phyloP scores from a whole-genome alignment of 495 filamentous ascomycete species.

The Tetracladium setigerum region DNA sequence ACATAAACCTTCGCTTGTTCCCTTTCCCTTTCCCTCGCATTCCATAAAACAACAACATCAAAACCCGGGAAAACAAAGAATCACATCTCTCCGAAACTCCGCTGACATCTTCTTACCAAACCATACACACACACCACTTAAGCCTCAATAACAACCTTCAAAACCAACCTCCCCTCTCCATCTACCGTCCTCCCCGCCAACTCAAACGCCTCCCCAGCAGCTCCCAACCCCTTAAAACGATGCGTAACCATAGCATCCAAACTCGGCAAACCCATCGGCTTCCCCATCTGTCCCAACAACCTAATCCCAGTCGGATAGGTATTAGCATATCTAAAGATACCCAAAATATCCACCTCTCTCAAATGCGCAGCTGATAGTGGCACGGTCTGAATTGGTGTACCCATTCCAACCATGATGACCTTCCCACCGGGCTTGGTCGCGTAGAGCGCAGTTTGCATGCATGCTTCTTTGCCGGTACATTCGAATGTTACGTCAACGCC shows the following conservation, averaged over 20 bases:
- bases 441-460: conserved; percentile 81
- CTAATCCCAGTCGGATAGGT: conserved; percentile 76
- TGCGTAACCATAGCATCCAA: conserved; percentile 71
- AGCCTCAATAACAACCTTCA: conserved; percentile 77
- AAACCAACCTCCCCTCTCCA: conserved; percentile 64
- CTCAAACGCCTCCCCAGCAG: conserved; percentile 62
- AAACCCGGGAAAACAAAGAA: too few relatives aligned
- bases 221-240: conserved; percentile 57
- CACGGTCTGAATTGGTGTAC: conserved; percentile 80
- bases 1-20: not conserved
- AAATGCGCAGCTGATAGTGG: conserved; percentile 79
- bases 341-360: conserved; percentile 83
- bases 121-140: conserved; percentile 13
- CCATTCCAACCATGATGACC: conserved; percentile 88
- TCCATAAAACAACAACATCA: too few relatives aligned
- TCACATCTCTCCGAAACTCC: too few relatives aligned
- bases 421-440: conserved; percentile 72
- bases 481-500: conserved; percentile 80
- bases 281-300: conserved; percentile 47
- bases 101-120: too few relatives aligned
- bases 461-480: conserved; percentile 83
- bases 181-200: conserved; percentile 79
- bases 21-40: too few relatives aligned
- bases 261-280: conserved; percentile 48
- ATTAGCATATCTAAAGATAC: conserved; percentile 87